phyloP scores from a whole-genome alignment of 2,329 filamentous ascomycete genomes.

The Sclerotinia subarctica region DNA sequence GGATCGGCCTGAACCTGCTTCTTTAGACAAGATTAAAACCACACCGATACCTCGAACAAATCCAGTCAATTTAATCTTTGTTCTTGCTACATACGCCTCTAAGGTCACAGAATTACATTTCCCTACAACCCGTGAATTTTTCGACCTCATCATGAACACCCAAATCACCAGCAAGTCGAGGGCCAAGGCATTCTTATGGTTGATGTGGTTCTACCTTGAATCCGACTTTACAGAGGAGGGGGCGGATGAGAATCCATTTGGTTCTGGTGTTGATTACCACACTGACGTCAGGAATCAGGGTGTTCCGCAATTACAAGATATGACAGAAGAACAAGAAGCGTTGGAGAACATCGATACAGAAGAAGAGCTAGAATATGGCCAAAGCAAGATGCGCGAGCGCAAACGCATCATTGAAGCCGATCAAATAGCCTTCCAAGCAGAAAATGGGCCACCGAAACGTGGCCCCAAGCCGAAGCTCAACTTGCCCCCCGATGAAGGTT shows the following conservation, averaged over 20 bases:
- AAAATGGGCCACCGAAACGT: slow-evolving; percentile 53
- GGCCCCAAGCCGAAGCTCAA: slow-evolving; percentile 42
- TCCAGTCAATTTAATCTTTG: slow-evolving; percentile 94
- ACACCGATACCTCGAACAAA: slow-evolving; percentile 77
- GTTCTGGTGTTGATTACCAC: slow-evolving; percentile 63
- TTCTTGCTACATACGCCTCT: slow-evolving; percentile 83
- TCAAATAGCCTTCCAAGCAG: slow-evolving; percentile 47
- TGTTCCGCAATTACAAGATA: slow-evolving; percentile 62
- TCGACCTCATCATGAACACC: slow-evolving; percentile 91
- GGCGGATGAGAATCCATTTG: slow-evolving; percentile 88
- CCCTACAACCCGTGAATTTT: slow-evolving; percentile 80
- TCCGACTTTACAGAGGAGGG: slow-evolving; percentile 89
- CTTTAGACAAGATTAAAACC: slow-evolving; percentile 76
- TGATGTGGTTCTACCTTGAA: slow-evolving; percentile 99
- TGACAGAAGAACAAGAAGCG: slow-evolving; percentile 63
- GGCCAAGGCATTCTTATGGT: slow-evolving; percentile 87
- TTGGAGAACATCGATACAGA: slow-evolving; percentile 72
- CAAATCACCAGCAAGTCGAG: slow-evolving; percentile 78
- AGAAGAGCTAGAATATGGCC: slow-evolving; percentile 67
- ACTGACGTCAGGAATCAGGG: slow-evolving; percentile 64
- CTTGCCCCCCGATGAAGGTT: slow-evolving; percentile 41
- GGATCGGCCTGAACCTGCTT: slow-evolving; percentile 79
- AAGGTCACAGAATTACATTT: slow-evolving; percentile 95
- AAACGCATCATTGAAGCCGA: slow-evolving; percentile 74
- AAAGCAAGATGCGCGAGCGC: slow-evolving; percentile 69